A percentile compares a stretch with the other conserved stretches of the same genome.
Evolutionary conservation across 208 protist genomes (phyloP).

Genomic region (Leishmania turanica): DNA sequence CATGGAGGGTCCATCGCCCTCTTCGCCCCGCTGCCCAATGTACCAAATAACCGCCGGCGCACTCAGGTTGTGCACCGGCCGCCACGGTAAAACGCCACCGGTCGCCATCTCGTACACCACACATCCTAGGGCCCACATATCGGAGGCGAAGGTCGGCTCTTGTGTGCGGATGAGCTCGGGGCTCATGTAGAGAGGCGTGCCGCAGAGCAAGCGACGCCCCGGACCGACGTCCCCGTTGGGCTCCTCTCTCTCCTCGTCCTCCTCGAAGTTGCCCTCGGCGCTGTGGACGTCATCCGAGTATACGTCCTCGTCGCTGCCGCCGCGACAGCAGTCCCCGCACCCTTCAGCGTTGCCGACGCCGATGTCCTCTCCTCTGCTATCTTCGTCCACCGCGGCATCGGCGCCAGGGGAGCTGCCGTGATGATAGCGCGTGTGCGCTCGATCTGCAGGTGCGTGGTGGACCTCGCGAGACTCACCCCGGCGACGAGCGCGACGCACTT

Average conservation of each 20-base stretch:
- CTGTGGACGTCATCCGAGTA: not conserved
- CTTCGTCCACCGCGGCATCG: not conserved
- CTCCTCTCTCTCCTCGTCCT: not conserved
- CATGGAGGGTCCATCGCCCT: slow-evolving; percentile 36
- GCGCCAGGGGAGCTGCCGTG: not conserved
- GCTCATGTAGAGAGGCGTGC: slow-evolving; percentile 88
- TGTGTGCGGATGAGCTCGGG: slow-evolving; percentile 74
- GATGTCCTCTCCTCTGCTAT: not conserved
- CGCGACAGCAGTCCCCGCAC: not conserved
- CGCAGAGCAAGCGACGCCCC: slow-evolving; percentile 43
- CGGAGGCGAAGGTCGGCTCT: slow-evolving; percentile 66
- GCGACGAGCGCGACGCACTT: not conserved
- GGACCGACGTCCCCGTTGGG: not conserved
- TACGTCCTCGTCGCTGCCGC: not conserved
- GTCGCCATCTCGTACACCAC: slow-evolving; percentile 92
- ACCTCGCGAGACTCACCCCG: slow-evolving; percentile 6
- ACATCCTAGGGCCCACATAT: slow-evolving; percentile 91
- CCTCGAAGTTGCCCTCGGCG: too few species aligned
- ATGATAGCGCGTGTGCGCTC: not conserved
- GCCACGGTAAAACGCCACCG: slow-evolving; percentile 74
- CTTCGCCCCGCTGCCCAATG: slow-evolving; percentile 49
- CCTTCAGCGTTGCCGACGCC: slow-evolving; percentile 5
- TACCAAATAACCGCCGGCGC: slow-evolving; percentile 59
- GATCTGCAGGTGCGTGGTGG: not conserved
- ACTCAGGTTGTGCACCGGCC: slow-evolving; percentile 49